These are phyloP conservation scores for Metschnikowia corniflorae DNA, from an alignment of 805 yeast genomes.

Conservation along the genomic window DNA sequence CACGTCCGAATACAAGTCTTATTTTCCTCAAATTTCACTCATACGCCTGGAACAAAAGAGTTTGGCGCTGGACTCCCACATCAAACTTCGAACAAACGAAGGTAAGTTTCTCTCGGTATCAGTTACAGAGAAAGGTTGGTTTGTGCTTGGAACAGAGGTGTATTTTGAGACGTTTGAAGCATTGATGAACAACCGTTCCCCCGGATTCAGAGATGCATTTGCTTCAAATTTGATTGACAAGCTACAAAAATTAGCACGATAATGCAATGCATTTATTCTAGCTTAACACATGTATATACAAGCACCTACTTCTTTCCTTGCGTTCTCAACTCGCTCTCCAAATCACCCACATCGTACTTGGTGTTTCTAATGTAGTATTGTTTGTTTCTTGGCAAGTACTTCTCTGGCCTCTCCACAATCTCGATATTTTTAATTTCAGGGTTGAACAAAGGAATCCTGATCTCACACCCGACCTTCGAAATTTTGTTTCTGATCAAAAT, in stretches of 20 bases:
- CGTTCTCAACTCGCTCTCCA: constrained; percentile 41
- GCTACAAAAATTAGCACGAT: constrained; percentile 8
- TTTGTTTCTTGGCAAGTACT: constrained; percentile 73
- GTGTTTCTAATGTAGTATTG: constrained; percentile 86
- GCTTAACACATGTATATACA: constrained; percentile 8
- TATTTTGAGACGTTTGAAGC: constrained; percentile 18
- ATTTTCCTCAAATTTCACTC: constrained; percentile 10
- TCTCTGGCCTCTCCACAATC: constrained; percentile 66
- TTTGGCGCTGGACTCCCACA: constrained; percentile 1
- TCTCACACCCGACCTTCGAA: constrained; percentile 80
- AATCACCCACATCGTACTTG: constrained; percentile 63
- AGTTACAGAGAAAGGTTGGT: constrained; percentile 16
- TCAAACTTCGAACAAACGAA: constrained; percentile 12
- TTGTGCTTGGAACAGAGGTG: not conserved
- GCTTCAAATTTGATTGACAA: constrained; percentile 12
- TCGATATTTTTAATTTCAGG: constrained; percentile 79
- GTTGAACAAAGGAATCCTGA: constrained; percentile 73
- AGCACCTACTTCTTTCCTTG: constrained; percentile 12
- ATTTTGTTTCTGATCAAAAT: constrained; percentile 80
- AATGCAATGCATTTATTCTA: not conserved
- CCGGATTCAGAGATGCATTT: constrained; percentile 14
- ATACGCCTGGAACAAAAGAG: not conserved
- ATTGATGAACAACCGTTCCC: constrained; percentile 13
- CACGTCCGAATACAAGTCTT: constrained; percentile 11
- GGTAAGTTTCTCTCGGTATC: constrained; percentile 3